A percentile compares a stretch with the other conserved stretches of the same genome.
Conservation (phyloP, 2,329 filamentous ascomycete genomes). For the Pestalotiopsis sp. region DNA sequence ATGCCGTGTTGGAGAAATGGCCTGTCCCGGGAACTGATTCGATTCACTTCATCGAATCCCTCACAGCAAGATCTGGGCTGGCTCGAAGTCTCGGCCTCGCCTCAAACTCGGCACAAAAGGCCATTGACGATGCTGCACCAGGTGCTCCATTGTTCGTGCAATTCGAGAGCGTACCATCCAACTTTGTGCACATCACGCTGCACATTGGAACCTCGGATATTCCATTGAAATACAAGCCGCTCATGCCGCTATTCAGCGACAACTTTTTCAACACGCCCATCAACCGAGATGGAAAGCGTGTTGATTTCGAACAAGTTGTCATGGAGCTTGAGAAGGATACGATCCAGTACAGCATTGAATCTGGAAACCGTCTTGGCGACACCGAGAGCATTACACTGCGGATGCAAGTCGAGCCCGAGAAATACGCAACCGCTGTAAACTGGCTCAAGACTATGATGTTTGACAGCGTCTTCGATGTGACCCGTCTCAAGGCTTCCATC, state of each 20-base stretch:
- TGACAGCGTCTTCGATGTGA: slow-evolving; percentile 82
- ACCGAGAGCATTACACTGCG: slow-evolving; percentile 79
- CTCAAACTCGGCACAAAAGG: slow-evolving; percentile 70
- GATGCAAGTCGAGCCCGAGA: slow-evolving; percentile 85
- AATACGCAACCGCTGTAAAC: slow-evolving; percentile 78
- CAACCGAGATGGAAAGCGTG: slow-evolving; percentile 69
- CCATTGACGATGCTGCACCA: slow-evolving; percentile 69
- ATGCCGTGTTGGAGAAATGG: slow-evolving; percentile 78
- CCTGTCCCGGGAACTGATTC: slow-evolving; percentile 83
- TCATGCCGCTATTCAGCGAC: slow-evolving; percentile 82
- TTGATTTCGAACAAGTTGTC: slow-evolving; percentile 91
- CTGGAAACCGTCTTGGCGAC: slow-evolving; percentile 70
- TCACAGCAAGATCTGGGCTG: slow-evolving; percentile 78
- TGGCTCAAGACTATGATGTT: slow-evolving; percentile 89
- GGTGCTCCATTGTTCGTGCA: slow-evolving; percentile 86
- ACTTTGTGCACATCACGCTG: slow-evolving; percentile 84
- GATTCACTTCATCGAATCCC: slow-evolving; percentile 91
- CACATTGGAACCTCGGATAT: slow-evolving; percentile 78
- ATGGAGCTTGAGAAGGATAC: slow-evolving; percentile 90
- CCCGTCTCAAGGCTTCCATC: slow-evolving; percentile 63
- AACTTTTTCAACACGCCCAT: slow-evolving; percentile 96
- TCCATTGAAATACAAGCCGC: slow-evolving; percentile 79
- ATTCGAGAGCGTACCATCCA: slow-evolving; percentile 91
- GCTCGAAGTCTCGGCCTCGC: slow-evolving; percentile 71
- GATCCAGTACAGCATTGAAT: slow-evolving; percentile 76